These are phyloP conservation scores for Stipa capillata DNA, from an alignment of 176 grass and related monocot genomes.

Conservation along the genomic window DNA sequence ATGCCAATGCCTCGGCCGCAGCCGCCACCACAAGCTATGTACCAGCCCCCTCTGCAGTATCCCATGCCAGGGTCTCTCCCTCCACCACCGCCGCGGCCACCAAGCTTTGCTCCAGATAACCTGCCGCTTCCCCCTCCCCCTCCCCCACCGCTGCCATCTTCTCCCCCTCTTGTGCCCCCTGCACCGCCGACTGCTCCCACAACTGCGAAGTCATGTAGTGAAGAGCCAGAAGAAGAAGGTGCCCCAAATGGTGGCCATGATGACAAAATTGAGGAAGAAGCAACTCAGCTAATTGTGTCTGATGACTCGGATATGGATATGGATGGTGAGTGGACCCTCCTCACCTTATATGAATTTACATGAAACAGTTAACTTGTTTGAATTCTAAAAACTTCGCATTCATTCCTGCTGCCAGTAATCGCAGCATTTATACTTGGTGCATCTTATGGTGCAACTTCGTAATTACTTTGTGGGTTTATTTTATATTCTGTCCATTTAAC, in stretches of 20 bases:
- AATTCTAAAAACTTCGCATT: background rate
- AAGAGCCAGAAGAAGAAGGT: background rate
- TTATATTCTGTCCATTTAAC: background rate
- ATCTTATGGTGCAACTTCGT: background rate
- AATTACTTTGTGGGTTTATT: background rate
- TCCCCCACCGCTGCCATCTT: conserved; percentile 9
- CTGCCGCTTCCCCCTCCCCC: conserved; percentile 32
- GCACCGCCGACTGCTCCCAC: background rate
- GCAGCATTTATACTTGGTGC: background rate
- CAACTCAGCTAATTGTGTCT: conserved; percentile 43
- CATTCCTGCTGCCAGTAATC: background rate
- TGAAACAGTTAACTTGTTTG: background rate
- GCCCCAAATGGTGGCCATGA: background rate
- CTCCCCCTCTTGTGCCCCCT: conserved; percentile 25
- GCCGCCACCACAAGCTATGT: conserved; percentile 23
- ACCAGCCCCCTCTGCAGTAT: conserved; percentile 33
- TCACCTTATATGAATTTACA: background rate
- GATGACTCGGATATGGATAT: conserved; percentile 80
- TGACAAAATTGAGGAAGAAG: background rate
- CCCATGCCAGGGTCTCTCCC: conserved; percentile 27
- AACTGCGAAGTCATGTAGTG: background rate
- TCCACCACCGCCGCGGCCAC: conserved; percentile 13
- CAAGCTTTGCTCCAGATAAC: conserved; percentile 8
- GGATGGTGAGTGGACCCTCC: conserved; percentile 41
- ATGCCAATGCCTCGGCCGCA: conserved; percentile 22